phyloP scores from a whole-genome alignment of 2,329 filamentous ascomycete species.

The Verticillium longisporum region DNA sequence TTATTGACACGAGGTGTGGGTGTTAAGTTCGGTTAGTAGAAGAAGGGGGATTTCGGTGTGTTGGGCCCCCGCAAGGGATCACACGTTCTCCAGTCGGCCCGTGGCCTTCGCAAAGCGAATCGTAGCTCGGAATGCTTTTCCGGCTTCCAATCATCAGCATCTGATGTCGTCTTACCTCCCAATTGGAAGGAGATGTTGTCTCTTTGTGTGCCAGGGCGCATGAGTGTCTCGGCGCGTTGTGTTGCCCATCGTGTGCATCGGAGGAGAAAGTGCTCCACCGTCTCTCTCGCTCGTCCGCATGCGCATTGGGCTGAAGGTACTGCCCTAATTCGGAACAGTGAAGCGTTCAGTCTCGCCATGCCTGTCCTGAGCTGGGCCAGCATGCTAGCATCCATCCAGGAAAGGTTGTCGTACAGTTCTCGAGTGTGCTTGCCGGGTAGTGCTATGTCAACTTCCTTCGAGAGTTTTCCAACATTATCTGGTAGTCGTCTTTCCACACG shows the following conservation, averaged over 20 bases:
- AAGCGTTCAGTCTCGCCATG: conserved; percentile 13
- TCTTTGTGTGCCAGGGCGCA: background rate
- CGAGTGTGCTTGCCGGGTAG: conserved; percentile 11
- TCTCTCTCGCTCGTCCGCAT: conserved; percentile 14
- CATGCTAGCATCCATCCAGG: conserved; percentile 12
- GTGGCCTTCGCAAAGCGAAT: conserved; percentile 21
- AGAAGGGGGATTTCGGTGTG: background rate
- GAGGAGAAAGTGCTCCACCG: conserved; percentile 19
- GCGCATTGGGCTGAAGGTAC: conserved; percentile 4
- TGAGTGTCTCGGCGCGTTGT: background rate
- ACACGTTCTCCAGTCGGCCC: conserved; percentile 13
- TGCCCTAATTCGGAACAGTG: conserved; percentile 6
- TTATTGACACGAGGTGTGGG: conserved; percentile 1
- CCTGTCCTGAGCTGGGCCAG: conserved; percentile 13
- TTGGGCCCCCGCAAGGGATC: background rate
- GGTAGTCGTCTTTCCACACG: conserved; percentile 3
- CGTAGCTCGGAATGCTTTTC: conserved; percentile 19
- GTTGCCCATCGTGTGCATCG: conserved; percentile 18
- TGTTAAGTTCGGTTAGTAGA: conserved; percentile 2
- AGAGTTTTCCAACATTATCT: conserved; percentile 10
- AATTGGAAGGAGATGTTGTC: background rate
- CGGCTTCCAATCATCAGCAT: conserved; percentile 18
- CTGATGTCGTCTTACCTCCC: conserved; percentile 1
- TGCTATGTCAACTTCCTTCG: conserved; percentile 11
- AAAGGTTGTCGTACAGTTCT: conserved; percentile 11